phyloP scores from a whole-genome alignment of 106 monocot genomes.

The Vanilla planifolia region DNA sequence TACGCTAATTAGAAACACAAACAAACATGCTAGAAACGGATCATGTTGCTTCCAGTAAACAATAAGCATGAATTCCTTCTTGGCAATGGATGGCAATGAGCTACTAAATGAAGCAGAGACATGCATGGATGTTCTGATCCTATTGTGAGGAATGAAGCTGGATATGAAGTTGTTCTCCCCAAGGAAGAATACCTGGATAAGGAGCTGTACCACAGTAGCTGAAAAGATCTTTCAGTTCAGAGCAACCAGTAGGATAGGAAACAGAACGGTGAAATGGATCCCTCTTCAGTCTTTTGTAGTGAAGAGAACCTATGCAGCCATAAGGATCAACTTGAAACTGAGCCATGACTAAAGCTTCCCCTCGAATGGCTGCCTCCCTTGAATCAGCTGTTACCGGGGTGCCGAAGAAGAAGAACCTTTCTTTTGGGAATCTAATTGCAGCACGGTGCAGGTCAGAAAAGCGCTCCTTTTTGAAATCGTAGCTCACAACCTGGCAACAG shows the following conservation, averaged over 20 bases:
- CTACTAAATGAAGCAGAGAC: no score
- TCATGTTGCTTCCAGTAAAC: no score
- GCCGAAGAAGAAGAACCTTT: constrained; percentile 66
- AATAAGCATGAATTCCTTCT: no score
- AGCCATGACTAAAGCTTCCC: constrained; percentile 64
- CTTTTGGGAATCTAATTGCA: constrained; percentile 80
- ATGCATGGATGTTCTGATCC: neutral
- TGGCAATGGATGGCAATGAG: no score
- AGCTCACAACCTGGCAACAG: constrained; percentile 74
- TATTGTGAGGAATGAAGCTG: neutral
- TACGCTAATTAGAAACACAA: no score
- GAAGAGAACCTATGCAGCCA: constrained; percentile 68
- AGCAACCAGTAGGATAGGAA: constrained; percentile 86
- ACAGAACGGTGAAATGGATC: constrained; percentile 85
- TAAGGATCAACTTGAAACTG: constrained; percentile 84
- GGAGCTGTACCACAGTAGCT: constrained; percentile 73
- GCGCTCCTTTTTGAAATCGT: constrained; percentile 93
- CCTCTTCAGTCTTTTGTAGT: constrained; percentile 58
- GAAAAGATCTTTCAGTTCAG: constrained; percentile 73
- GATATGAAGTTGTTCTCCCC: constrained; percentile 28
- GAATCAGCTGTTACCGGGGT: constrained; percentile 55
- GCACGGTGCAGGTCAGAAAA: constrained; percentile 71
- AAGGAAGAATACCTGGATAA: constrained; percentile 75
- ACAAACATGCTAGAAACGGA: no score
- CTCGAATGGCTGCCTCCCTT: constrained; percentile 57